A percentile compares a stretch with the other conserved stretches of the same genome.
phyloP scores from a whole-genome alignment of 345 rosid species.

The Lepidium aucheri region DNA sequence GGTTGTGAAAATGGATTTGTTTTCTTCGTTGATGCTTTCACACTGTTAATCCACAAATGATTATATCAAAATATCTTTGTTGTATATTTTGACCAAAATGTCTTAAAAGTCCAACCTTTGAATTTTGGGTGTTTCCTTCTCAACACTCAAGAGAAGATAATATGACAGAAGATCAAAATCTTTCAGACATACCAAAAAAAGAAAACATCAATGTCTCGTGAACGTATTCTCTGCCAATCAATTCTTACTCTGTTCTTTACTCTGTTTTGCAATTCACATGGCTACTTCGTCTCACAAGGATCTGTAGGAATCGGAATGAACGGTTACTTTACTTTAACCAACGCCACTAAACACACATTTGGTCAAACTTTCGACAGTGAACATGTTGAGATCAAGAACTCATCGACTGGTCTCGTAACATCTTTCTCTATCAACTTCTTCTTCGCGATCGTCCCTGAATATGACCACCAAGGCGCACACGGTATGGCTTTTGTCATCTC shows the following conservation, averaged over 20 bases:
- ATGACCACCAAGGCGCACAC: conserved; percentile 24
- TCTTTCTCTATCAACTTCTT: conserved; percentile 53
- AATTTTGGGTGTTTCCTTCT: conserved; percentile 5
- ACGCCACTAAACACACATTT: conserved; percentile 14
- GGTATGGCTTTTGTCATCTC: conserved; percentile 50
- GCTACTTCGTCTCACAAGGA: conserved; percentile 11
- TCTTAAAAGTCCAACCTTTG: background rate
- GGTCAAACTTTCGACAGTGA: conserved; percentile 50
- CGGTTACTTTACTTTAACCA: conserved; percentile 43
- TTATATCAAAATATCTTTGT: background rate
- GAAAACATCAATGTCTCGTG: background rate
- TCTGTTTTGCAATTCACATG: conserved; percentile 9
- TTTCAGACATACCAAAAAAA: background rate
- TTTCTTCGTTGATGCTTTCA: background rate
- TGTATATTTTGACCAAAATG: background rate
- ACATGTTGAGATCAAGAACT: conserved; percentile 32
- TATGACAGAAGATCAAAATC: background rate
- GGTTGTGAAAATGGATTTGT: background rate
- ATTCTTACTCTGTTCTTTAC: conserved; percentile 13
- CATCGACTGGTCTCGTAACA: conserved; percentile 25
- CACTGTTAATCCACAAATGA: background rate
- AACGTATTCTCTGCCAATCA: background rate
- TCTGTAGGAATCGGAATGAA: conserved; percentile 13
- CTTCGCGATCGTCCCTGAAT: conserved; percentile 45
- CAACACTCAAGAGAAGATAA: background rate